A percentile compares a stretch with the other conserved stretches of the same genome.
Conservation (phyloP, 257 asterid species). For the Ophiorrhiza pumila region DNA sequence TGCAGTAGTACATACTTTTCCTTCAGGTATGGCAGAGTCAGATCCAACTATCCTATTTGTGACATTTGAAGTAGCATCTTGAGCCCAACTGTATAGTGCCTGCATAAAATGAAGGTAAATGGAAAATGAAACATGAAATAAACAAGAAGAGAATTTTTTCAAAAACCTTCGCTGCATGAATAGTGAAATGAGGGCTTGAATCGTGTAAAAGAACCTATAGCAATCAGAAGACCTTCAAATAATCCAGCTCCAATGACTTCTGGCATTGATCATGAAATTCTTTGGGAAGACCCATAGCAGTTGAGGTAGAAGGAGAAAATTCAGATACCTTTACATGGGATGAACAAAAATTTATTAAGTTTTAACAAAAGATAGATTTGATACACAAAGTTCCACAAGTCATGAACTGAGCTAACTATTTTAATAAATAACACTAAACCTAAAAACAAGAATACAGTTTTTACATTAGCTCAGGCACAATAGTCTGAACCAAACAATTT, state of each 20-base stretch:
- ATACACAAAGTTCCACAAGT: neutral
- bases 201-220: constrained; percentile 17
- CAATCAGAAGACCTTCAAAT: constrained; percentile 64
- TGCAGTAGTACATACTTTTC: constrained; percentile 71
- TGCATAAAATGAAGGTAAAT: constrained; percentile 26
- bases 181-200: constrained; percentile 19
- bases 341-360: constrained; percentile 3
- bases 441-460: neutral
- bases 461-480: neutral
- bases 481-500: neutral
- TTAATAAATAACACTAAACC: neutral
- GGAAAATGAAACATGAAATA: constrained; percentile 10
- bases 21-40: constrained; percentile 70
- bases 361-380: constrained; percentile 1
- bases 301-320: constrained; percentile 82
- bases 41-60: constrained; percentile 62
- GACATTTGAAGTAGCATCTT: constrained; percentile 71
- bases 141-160: constrained; percentile 14
- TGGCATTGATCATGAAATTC: constrained; percentile 90
- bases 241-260: constrained; percentile 71
- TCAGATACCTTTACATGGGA: constrained; percentile 67
- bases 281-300: constrained; percentile 94
- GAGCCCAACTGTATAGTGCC: constrained; percentile 85
- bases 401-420: neutral
- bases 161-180: constrained; percentile 18